Percentiles rank a stretch among this genome's conserved stretches.
These are phyloP conservation scores for Trichoderma sp. DNA, from an alignment of 2,329 filamentous ascomycete species.

Conservation along the genomic window DNA sequence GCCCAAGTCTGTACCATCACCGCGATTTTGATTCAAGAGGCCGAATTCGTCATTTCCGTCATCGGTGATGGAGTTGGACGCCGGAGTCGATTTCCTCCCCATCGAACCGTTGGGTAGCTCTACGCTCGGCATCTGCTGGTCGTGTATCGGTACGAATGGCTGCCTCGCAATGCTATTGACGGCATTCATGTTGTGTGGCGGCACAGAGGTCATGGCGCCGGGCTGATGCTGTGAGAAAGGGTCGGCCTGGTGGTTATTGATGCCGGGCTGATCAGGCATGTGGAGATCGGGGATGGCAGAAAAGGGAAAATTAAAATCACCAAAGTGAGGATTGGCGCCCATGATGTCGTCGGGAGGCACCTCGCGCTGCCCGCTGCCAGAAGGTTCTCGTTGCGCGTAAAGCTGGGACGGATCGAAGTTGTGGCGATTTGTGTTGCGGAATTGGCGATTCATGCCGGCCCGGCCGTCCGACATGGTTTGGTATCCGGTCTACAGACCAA, in stretches of 20 bases:
- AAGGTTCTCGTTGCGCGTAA: conserved; percentile 25
- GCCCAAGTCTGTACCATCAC: conserved; percentile 54
- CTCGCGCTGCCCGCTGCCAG: conserved; percentile 25
- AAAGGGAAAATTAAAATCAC: conserved; percentile 53
- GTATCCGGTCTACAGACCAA: neutral
- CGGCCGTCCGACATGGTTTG: conserved; percentile 33
- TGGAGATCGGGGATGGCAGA: conserved; percentile 33
- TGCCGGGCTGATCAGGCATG: conserved; percentile 35
- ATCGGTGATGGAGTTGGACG: conserved; percentile 46
- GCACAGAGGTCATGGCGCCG: conserved; percentile 23
- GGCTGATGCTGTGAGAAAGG: conserved; percentile 36
- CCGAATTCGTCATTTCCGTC: conserved; percentile 60
- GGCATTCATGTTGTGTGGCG: conserved; percentile 23
- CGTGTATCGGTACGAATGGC: conserved; percentile 26
- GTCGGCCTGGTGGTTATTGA: conserved; percentile 33
- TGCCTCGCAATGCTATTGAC: conserved; percentile 25
- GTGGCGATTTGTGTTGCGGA: conserved; percentile 31
- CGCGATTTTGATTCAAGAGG: conserved; percentile 43
- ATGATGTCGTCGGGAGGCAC: conserved; percentile 35
- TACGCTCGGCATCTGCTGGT: conserved; percentile 29
- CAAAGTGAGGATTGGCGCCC: conserved; percentile 46
- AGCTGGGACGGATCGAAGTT: conserved; percentile 29
- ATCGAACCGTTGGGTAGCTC: conserved; percentile 47
- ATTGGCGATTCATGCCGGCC: conserved; percentile 30
- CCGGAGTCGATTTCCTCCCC: conserved; percentile 43